Percentiles rank a stretch among this genome's conserved stretches.
Evolutionary conservation across 2,329 filamentous ascomycete genomes (phyloP).

Genomic region (Meredithiella fracta): DNA sequence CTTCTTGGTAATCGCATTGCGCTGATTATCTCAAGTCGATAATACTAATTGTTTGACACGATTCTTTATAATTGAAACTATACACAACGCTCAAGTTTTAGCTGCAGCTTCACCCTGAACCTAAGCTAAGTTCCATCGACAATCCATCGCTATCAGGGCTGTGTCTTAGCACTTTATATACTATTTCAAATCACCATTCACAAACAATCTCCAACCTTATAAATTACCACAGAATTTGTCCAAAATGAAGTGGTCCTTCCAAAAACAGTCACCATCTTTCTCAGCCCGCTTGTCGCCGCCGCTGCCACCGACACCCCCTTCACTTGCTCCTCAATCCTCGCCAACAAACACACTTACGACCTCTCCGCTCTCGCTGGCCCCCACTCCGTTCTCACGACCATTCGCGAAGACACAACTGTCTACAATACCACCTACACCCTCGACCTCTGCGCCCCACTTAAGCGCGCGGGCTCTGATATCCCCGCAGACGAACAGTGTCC

Average conservation of each 20-base stretch:
- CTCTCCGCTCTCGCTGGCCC: slow-evolving; percentile 47
- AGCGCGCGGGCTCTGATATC: slow-evolving; percentile 37
- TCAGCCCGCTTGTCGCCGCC: slow-evolving; percentile 24
- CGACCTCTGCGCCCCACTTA: slow-evolving; percentile 56
- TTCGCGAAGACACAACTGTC: slow-evolving; percentile 34
- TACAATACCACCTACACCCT: slow-evolving; percentile 69
- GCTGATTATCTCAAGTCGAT: too few species aligned
- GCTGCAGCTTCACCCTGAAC: not conserved
- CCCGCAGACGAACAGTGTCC: slow-evolving; percentile 46
- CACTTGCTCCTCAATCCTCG: slow-evolving; percentile 44
- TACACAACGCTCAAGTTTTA: not conserved
- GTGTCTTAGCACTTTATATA: not conserved
- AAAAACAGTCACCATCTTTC: slow-evolving; percentile 5
- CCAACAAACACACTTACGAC: slow-evolving; percentile 46
- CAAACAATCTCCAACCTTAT: not conserved
- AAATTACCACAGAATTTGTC: not conserved
- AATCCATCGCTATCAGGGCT: not conserved
- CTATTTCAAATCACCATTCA: not conserved
- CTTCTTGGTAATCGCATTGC: too few species aligned
- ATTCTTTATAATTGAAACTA: too few species aligned
- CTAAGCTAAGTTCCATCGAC: not conserved
- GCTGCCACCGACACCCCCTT: slow-evolving; percentile 36
- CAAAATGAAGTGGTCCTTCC: slow-evolving; percentile 1
- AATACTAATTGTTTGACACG: too few species aligned
- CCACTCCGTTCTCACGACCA: slow-evolving; percentile 48